Evolutionary conservation across 768 basidiomycete species (phyloP).

Genomic region (Asterophora lycoperdoides): DNA sequence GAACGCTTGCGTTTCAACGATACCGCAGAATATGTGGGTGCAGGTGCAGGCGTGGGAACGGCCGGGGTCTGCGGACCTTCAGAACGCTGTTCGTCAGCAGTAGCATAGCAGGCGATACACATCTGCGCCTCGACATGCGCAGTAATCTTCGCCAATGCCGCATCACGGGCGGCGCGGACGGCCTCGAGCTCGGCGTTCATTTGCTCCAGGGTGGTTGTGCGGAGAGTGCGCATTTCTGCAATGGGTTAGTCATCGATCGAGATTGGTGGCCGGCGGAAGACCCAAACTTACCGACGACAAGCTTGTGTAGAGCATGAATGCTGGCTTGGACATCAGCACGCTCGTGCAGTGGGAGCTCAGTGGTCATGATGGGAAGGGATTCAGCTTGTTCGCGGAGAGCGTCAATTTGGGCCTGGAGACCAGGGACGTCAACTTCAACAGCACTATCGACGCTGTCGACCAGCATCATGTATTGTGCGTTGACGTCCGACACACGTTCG

Average conservation of each 20-base stretch:
- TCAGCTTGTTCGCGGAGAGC: constrained; percentile 30
- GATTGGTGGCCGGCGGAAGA: constrained; percentile 11
- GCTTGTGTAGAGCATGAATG: constrained; percentile 31
- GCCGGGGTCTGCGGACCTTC: constrained; percentile 25
- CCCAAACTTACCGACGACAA: constrained; percentile 38
- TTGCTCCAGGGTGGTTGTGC: constrained; percentile 39
- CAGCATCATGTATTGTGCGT: constrained; percentile 31
- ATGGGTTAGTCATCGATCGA: constrained; percentile 1
- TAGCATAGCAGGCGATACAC: constrained; percentile 16
- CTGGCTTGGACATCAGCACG: constrained; percentile 27
- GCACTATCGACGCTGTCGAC: constrained; percentile 32
- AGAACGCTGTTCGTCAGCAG: constrained; percentile 10
- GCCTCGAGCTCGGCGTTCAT: constrained; percentile 43
- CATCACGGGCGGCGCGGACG: constrained; percentile 36
- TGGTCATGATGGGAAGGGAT: constrained; percentile 1
- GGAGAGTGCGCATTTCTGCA: constrained; percentile 43
- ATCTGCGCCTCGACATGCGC: constrained; percentile 31
- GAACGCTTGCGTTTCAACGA: constrained; percentile 63
- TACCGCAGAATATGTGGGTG: constrained; percentile 18
- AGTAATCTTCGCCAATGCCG: constrained; percentile 32
- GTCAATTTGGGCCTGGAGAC: constrained; percentile 35
- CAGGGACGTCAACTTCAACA: constrained; percentile 28
- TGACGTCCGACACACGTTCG: constrained; percentile 35
- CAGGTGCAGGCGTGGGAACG: not conserved
- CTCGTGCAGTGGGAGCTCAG: constrained; percentile 11